These are phyloP conservation scores for Aspergillus quadrilineatus DNA, from an alignment of 2,329 filamentous ascomycete species.

Conservation along the genomic window DNA sequence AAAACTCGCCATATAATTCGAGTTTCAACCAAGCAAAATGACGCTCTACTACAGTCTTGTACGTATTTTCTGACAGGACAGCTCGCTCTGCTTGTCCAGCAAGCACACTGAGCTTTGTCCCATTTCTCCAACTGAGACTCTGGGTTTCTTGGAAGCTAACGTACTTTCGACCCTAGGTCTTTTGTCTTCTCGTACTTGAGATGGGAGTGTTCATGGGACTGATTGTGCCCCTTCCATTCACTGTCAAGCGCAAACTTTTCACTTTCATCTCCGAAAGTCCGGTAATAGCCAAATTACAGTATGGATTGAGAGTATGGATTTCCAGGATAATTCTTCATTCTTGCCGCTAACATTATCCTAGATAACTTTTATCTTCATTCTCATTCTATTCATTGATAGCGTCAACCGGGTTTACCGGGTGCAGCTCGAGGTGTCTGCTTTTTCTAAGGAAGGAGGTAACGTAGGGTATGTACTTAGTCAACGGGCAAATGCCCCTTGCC, in stretches of 20 bases:
- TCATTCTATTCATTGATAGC: constrained; percentile 96
- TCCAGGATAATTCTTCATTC: neutral
- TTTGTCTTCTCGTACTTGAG: constrained; percentile 50
- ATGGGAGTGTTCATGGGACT: constrained; percentile 52
- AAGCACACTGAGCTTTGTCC: constrained; percentile 9
- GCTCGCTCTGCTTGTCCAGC: neutral
- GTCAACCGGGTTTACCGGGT: constrained; percentile 96
- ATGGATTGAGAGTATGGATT: constrained; percentile 76
- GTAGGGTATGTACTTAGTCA: constrained; percentile 48
- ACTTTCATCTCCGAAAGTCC: constrained; percentile 93
- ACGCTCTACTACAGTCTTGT: constrained; percentile 69
- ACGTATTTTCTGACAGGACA: constrained; percentile 34
- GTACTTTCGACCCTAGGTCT: constrained; percentile 40
- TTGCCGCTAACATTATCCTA: constrained; percentile 29
- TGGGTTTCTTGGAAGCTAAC: constrained; percentile 1
- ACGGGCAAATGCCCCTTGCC: neutral
- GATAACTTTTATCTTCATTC: constrained; percentile 98
- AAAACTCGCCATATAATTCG: neutral
- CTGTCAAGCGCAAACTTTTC: constrained; percentile 80
- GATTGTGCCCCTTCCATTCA: constrained; percentile 81
- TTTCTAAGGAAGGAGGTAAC: constrained; percentile 60
- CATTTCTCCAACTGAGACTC: constrained; percentile 6
- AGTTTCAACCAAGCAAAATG: constrained; percentile 48
- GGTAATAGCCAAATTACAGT: constrained; percentile 86
- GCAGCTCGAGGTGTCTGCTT: constrained; percentile 78